Conservation (phyloP, 805 yeast species). For the Priceomyces carsonii region DNA sequence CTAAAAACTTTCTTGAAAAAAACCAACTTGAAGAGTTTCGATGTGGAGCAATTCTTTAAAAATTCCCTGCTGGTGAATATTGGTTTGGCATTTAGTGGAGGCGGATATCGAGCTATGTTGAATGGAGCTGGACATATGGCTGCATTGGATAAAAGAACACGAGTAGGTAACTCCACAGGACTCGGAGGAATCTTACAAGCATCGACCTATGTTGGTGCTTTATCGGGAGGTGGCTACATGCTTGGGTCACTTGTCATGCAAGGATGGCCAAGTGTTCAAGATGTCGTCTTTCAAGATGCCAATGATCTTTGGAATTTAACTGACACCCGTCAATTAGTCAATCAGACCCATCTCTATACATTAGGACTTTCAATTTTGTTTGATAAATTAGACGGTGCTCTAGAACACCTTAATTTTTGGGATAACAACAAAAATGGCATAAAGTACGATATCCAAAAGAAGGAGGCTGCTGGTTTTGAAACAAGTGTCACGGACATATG, state of each 20-base stretch:
- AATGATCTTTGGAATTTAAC: conserved; percentile 39
- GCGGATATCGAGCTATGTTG: conserved; percentile 51
- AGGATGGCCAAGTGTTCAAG: conserved; percentile 71
- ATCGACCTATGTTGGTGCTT: conserved; percentile 69
- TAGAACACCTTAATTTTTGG: conserved; percentile 33
- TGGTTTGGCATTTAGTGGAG: conserved; percentile 42
- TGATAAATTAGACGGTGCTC: conserved; percentile 23
- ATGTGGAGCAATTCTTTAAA: conserved; percentile 21
- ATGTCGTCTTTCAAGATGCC: conserved; percentile 40
- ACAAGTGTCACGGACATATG: conserved; percentile 75
- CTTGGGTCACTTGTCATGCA: conserved; percentile 67
- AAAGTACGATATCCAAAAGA: conserved; percentile 48
- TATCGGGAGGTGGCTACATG: conserved; percentile 87
- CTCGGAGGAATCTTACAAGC: conserved; percentile 76
- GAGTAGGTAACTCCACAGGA: conserved; percentile 45
- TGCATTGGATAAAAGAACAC: conserved; percentile 75
- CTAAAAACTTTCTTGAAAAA: conserved; percentile 21
- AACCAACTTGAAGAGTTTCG: conserved; percentile 22
- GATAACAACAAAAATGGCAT: conserved; percentile 42
- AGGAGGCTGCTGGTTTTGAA: conserved; percentile 59
- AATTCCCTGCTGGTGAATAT: conserved; percentile 16
- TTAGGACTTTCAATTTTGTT: conserved; percentile 20
- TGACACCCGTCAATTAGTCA: conserved; percentile 26
- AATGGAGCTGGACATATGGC: conserved; percentile 81
- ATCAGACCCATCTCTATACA: conserved; percentile 17